Evolutionary conservation across 2,329 filamentous ascomycete species (phyloP).

Genomic region (Pseudocercospora fuligena): DNA sequence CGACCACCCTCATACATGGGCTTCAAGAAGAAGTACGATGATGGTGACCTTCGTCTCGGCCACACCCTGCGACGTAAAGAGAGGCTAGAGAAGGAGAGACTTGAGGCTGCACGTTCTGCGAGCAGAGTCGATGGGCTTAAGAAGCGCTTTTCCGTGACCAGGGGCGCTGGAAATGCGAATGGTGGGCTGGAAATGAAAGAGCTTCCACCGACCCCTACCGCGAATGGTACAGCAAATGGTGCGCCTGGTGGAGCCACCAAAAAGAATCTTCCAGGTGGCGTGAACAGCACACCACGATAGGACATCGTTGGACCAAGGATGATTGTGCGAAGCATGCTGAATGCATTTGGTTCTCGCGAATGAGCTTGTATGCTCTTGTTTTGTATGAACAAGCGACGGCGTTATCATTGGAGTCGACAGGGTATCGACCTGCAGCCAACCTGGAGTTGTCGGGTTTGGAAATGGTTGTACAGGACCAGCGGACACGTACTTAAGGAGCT

Average conservation of each 20-base stretch:
- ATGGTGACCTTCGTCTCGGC: slow-evolving; percentile 85
- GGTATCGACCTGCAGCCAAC: neutral
- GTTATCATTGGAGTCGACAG: neutral
- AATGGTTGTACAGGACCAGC: neutral
- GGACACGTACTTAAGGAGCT: neutral
- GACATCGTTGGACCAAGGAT: neutral
- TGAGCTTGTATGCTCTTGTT: neutral
- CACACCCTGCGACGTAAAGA: slow-evolving; percentile 34
- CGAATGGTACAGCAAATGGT: slow-evolving; percentile 14
- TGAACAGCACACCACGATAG: slow-evolving; percentile 21
- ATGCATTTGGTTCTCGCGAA: neutral
- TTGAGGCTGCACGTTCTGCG: slow-evolving; percentile 42
- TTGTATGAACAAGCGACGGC: neutral
- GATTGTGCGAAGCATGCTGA: neutral
- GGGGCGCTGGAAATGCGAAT: slow-evolving; percentile 14
- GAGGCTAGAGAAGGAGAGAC: slow-evolving; percentile 18
- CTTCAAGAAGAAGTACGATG: slow-evolving; percentile 77
- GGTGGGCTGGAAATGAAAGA: slow-evolving; percentile 72
- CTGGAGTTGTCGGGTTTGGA: neutral
- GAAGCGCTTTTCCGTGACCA: slow-evolving; percentile 45
- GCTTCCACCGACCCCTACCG: slow-evolving; percentile 27
- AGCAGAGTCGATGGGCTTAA: slow-evolving; percentile 56
- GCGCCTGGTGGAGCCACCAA: slow-evolving; percentile 7
- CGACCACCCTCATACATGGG: slow-evolving; percentile 85
- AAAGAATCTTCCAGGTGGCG: slow-evolving; percentile 14